Evolutionary conservation across 768 basidiomycete species (phyloP), one percentile per base, ranked within the genome.

Genomic region (Candolleomyces efflorescens): DNA sequence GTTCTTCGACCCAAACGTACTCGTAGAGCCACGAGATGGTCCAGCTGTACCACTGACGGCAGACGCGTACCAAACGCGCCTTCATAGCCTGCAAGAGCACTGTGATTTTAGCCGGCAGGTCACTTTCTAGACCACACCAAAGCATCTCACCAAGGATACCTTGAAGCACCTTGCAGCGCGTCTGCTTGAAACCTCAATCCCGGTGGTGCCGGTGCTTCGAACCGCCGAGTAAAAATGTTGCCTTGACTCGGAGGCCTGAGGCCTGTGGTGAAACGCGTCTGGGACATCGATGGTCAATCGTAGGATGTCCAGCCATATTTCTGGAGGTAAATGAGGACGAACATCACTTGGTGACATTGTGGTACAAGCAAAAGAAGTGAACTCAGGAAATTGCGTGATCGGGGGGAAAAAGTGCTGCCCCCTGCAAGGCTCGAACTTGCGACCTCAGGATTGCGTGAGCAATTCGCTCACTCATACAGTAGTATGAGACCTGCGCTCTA

Each of bases 341-440:
- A 32, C 11, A 32, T 32, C 32, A 32, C 32, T 11, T 11, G 6
- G 32, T 5, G 32, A 11, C 32, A 32, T 32, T 32, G 2, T 32
- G 32, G 32, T n/a, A n/a, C n/a, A n/a, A n/a, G n/a, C n/a, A n/a
- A n/a, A n/a, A n/a, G n/a, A n/a, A n/a, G n/a, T n/a, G n/a, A n/a
- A n/a, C n/a, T n/a, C n/a, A n/a, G n/a, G n/a, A n/a, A n/a, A n/a
- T n/a, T n/a, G n/a, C n/a, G n/a, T n/a, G n/a, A n/a, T n/a, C n/a
- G n/a, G 9, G 17, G 18, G n/a, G 26, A 43, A 70, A 64, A 57
- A 57, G 38, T n/a, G 1, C 13, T 81, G 80, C 78, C 72, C 79
- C 72, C 73, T 78, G 76, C 74, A 78, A 80, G 80, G 75, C 68
- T 82, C 80, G 80, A 82, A 81, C 81, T 80, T 78, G 76, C 78